Evolutionary conservation across 495 filamentous ascomycete species (phyloP).

Genomic region (Penicillium roqueforti): DNA sequence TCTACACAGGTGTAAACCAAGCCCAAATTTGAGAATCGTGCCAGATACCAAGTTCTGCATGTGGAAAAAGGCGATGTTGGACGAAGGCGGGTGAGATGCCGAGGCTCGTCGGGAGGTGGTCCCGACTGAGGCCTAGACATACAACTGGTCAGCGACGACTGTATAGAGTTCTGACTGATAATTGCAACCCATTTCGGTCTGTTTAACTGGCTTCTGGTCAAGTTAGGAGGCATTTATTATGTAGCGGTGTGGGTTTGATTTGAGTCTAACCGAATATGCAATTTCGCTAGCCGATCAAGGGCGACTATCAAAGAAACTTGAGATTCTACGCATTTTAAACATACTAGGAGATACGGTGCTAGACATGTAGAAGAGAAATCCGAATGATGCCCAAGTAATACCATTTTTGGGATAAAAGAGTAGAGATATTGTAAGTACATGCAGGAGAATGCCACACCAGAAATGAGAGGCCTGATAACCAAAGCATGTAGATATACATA

Average conservation of each 20-base stretch:
- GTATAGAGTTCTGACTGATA: background rate
- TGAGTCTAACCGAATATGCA: background rate
- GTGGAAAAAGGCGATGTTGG: background rate
- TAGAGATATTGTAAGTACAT: constrained; percentile 8
- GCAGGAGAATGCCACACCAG: background rate
- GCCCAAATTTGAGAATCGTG: background rate
- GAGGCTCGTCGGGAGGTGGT: background rate
- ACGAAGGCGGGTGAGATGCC: background rate
- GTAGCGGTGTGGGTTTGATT: background rate
- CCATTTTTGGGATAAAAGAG: constrained; percentile 3
- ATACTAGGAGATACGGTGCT: background rate
- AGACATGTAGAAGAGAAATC: background rate
- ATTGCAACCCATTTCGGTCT: background rate
- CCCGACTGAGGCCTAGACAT: background rate
- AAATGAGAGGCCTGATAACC: background rate
- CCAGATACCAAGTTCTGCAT: background rate
- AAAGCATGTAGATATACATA: background rate
- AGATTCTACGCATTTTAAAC: background rate
- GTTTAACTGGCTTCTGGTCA: background rate
- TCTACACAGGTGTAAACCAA: background rate
- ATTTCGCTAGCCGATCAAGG: background rate
- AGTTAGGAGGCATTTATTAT: background rate
- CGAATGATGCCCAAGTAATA: background rate
- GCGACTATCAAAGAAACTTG: background rate
- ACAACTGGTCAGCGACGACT: background rate